These are phyloP conservation scores for Fistulinella cinereoalba DNA, from an alignment of 1,284 basidiomycete genomes.

Conservation along the genomic window DNA sequence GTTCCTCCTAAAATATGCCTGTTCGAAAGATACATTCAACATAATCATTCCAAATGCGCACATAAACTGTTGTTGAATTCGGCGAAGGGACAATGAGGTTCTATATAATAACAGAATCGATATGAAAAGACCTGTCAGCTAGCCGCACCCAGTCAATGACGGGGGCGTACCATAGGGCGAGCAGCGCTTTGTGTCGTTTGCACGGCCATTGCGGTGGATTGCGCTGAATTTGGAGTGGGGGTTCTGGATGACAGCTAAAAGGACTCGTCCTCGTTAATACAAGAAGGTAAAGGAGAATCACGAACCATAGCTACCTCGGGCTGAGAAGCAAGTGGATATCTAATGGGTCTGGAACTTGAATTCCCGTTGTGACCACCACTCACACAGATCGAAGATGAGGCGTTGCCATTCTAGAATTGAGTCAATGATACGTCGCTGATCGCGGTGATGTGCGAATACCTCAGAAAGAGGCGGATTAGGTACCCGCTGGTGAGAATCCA, in stretches of 20 bases:
- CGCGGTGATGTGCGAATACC: slow-evolving; percentile 12
- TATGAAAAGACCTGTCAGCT: slow-evolving; percentile 1
- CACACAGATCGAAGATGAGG: slow-evolving; percentile 9
- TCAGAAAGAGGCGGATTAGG: slow-evolving; percentile 5
- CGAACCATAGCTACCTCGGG: slow-evolving; percentile 11
- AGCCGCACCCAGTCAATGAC: background rate
- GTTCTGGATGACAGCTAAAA: slow-evolving; percentile 8
- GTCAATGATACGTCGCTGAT: slow-evolving; percentile 13
- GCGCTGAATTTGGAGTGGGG: background rate
- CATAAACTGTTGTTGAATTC: slow-evolving; percentile 19
- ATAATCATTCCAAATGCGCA: slow-evolving; percentile 11
- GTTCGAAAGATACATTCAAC: background rate
- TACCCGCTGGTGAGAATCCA: slow-evolving; percentile 18
- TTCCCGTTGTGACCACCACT: slow-evolving; percentile 1
- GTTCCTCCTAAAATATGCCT: slow-evolving; percentile 38
- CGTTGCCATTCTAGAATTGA: slow-evolving; percentile 11
- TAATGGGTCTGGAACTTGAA: slow-evolving; percentile 8
- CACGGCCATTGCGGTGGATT: slow-evolving; percentile 16
- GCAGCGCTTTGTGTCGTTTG: slow-evolving; percentile 2
- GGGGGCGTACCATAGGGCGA: background rate
- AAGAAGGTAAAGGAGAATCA: slow-evolving; percentile 6
- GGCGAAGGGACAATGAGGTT: background rate
- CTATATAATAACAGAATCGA: slow-evolving; percentile 5
- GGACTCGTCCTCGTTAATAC: slow-evolving; percentile 13
- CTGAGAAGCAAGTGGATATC: slow-evolving; percentile 5